phyloP scores from a whole-genome alignment of 2,329 filamentous ascomycete species.

The Xylariaceae sp. region DNA sequence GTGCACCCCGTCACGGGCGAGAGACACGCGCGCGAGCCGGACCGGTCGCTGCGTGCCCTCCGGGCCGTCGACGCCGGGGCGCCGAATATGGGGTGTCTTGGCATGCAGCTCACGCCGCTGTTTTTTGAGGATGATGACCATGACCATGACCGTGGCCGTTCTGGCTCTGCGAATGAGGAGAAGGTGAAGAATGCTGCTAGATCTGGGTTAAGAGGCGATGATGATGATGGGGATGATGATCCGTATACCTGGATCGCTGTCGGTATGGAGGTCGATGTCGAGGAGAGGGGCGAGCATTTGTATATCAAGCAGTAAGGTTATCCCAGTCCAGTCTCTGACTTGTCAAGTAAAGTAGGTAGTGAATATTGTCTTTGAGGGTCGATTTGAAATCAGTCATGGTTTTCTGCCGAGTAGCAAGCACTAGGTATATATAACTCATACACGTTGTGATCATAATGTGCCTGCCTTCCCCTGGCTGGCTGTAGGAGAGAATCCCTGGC shows the following conservation, averaged over 20 bases:
- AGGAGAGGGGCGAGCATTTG: constrained; percentile 41
- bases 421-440: no score
- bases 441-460: no score
- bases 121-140: constrained; percentile 34
- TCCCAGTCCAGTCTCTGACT: no score
- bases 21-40: constrained; percentile 50
- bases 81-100: constrained; percentile 51
- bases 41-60: constrained; percentile 51
- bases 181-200: no score
- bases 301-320: constrained; percentile 36
- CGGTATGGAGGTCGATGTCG: constrained; percentile 50
- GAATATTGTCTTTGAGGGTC: no score
- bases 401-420: no score
- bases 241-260: constrained; percentile 42
- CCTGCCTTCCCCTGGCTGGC: no score
- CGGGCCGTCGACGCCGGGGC: constrained; percentile 57
- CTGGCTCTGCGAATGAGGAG: no score
- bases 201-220: constrained; percentile 21
- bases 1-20: constrained; percentile 58
- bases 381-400: no score
- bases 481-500: no score
- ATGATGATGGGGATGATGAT: constrained; percentile 25
- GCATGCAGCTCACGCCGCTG: constrained; percentile 60
- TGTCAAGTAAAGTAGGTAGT: no score
- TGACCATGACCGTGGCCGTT: no score